Evolutionary conservation across 2,329 filamentous ascomycete genomes (phyloP).

Genomic region (Fusarium devonianum): DNA sequence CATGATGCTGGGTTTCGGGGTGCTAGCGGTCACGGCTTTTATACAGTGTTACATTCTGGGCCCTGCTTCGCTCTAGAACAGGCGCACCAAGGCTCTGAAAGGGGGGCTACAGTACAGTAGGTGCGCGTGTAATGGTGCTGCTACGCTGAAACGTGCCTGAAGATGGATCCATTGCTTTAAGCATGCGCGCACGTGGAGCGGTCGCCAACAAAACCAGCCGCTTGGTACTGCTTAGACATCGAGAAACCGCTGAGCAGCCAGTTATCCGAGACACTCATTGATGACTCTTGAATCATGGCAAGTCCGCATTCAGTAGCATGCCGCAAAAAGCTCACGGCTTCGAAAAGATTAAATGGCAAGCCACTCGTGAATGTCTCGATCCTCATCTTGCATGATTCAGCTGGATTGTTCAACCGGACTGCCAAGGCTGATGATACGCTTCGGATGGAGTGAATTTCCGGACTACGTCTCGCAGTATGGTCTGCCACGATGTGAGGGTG

Average conservation of each 20-base stretch:
- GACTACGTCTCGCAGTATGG: no score
- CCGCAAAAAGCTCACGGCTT: neutral
- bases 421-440: conserved; percentile 28
- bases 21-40: no score
- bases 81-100: neutral
- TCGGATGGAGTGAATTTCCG: no score
- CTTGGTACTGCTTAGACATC: no score
- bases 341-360: neutral
- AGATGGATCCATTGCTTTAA: conserved; percentile 5
- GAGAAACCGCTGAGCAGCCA: conserved; percentile 1
- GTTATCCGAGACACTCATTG: conserved; percentile 9
- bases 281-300: neutral
- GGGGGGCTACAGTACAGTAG: neutral
- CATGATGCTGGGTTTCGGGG: neutral
- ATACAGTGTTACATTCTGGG: conserved; percentile 11
- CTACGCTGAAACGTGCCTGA: neutral
- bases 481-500: conserved; percentile 2
- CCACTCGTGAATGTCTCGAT: neutral
- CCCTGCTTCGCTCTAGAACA: conserved; percentile 12
- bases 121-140: neutral
- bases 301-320: neutral
- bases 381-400: neutral
- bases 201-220: no score
- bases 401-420: conserved; percentile 3
- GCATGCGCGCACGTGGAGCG: conserved; percentile 1